A percentile compares a stretch with the other conserved stretches of the same genome.
Conservation (phyloP, 1,284 basidiomycete genomes). For the Leccinum pachyderme region DNA sequence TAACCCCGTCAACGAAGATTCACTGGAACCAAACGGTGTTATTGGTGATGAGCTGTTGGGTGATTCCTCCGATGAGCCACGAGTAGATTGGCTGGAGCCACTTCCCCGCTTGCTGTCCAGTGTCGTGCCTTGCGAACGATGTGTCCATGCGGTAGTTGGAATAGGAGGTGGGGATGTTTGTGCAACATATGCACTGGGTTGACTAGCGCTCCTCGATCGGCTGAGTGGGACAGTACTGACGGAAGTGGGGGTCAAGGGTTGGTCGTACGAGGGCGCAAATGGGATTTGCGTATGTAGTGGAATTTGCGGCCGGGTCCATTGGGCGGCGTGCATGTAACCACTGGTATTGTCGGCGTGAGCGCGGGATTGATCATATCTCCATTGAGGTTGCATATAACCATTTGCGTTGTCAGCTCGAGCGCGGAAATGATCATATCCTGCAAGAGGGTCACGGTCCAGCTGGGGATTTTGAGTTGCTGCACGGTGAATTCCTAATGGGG, state of each 20-base stretch:
- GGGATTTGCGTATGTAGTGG: constrained; percentile 61
- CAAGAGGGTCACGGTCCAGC: constrained; percentile 49
- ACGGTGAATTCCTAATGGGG: constrained; percentile 57
- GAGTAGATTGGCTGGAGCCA: constrained; percentile 75
- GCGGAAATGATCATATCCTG: constrained; percentile 53
- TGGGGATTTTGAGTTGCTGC: constrained; percentile 59
- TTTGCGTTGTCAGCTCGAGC: constrained; percentile 75
- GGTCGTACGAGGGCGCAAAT: constrained; percentile 54
- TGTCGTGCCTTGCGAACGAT: constrained; percentile 49
- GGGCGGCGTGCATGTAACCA: not conserved
- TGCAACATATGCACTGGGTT: constrained; percentile 66
- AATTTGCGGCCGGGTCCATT: constrained; percentile 37
- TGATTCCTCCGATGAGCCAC: constrained; percentile 74
- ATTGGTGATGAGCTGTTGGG: constrained; percentile 78
- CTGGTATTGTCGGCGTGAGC: not conserved
- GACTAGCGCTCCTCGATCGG: constrained; percentile 73
- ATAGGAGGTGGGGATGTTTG: constrained; percentile 58
- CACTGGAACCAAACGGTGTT: constrained; percentile 83
- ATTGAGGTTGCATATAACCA: constrained; percentile 62
- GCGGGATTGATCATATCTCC: constrained; percentile 39
- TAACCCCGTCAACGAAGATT: constrained; percentile 64
- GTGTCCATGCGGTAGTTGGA: constrained; percentile 54
- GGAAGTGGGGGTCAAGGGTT: constrained; percentile 30
- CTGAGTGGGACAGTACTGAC: constrained; percentile 34
- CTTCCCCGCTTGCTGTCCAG: constrained; percentile 65